Evolutionary conservation across 306 rosid genomes (phyloP), one percentile per base, ranked within the genome.

Genomic region (Inga laurina): DNA sequence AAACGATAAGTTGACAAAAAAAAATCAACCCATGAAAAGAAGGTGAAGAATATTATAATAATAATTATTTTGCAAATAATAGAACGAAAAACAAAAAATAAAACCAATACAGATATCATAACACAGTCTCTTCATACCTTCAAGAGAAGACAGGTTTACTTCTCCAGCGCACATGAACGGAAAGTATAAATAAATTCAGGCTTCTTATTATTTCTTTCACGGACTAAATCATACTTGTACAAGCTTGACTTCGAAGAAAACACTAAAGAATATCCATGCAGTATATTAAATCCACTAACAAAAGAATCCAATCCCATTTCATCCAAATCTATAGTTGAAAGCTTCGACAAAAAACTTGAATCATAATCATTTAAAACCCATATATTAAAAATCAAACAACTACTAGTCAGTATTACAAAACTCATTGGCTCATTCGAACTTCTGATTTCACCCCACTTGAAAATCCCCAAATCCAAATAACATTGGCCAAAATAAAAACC

Each of bases 11-110:
- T 76, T 79, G 35, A 84, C 46, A 10, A 10, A 10, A 45, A 45
- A 11, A 44, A 9, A 2, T 74, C 79, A 24, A 59, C 22, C 30
- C 22, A 21, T 92, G 80, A 79, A 84, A 91, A 15, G 95, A 87
- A 82, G 94, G 85, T 57, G 93, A 93, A 69, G 98, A 92, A 87
- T 45, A 45, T 45, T 45, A 45, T 10, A 2, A 11, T 45, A 45
- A 45, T 10, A 45, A 45, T 45, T 45, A 10, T 45, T 45, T 45
- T 11, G 13, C 49, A 45, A 45, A 45, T 8, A 45, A 45, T 45
- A 45, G 13, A 45, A 8, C 49, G 3, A 10, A 45, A 44, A 44
- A 44, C 12, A 44, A 44, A 44, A 45, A 45, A 44, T 44, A 8
- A 45, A 45, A 45, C 49, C 8, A 6, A 6, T 45, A 10, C 12